Conservation (phyloP, 495 filamentous ascomycete genomes). For the Pseudomonodictys pantanalensis region DNA sequence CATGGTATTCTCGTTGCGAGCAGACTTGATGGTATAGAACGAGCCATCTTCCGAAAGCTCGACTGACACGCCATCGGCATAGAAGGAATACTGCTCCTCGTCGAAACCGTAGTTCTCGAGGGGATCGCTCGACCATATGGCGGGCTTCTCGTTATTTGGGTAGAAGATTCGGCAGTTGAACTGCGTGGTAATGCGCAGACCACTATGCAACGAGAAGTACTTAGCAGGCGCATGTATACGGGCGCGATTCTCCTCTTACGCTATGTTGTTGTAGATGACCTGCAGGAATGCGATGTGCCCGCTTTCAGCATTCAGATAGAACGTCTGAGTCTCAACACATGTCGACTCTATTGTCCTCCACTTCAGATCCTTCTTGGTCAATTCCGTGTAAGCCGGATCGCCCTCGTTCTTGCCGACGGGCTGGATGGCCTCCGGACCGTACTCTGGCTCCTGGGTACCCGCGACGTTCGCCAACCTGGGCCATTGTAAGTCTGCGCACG, state of each 20-base stretch:
- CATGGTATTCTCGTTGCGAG: constrained; percentile 67
- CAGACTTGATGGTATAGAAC: constrained; percentile 80
- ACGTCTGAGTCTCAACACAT: constrained; percentile 92
- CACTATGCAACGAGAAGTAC: constrained; percentile 51
- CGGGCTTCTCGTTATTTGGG: constrained; percentile 57
- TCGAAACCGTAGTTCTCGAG: constrained; percentile 77
- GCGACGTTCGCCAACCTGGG: constrained; percentile 81
- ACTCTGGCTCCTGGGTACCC: constrained; percentile 93
- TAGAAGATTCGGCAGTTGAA: constrained; percentile 91
- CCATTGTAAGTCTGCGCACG: constrained; percentile 19
- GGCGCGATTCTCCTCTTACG: constrained; percentile 55
- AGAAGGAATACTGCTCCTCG: constrained; percentile 75
- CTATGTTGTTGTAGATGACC: constrained; percentile 97
- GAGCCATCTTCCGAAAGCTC: constrained; percentile 80
- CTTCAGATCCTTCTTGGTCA: constrained; percentile 72
- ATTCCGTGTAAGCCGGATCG: constrained; percentile 73
- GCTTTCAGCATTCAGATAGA: constrained; percentile 80
- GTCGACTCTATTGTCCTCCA: constrained; percentile 81
- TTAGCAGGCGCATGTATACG: constrained; percentile 10
- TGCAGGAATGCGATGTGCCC: constrained; percentile 78
- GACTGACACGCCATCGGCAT: constrained; percentile 76
- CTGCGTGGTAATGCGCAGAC: constrained; percentile 83
- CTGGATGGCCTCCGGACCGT: constrained; percentile 84
- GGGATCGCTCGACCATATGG: constrained; percentile 76
- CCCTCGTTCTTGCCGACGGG: constrained; percentile 78